Percentiles rank a stretch among this genome's conserved stretches.
Conservation (phyloP, 192 early-diverging fungal species). For the Entophlyctis luteolus region DNA sequence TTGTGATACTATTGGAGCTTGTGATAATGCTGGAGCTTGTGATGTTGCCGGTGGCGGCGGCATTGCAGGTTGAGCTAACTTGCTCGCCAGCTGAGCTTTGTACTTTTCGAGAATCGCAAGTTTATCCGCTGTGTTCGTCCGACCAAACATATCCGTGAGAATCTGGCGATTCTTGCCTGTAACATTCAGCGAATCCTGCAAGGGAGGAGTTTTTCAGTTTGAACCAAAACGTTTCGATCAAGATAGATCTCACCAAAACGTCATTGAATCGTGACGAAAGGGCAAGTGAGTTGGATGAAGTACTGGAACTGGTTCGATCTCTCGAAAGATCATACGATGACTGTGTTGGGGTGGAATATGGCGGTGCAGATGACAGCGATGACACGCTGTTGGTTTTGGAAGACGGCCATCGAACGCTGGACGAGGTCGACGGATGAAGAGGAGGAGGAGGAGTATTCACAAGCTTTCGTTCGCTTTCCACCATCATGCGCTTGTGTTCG, state of each 20-base stretch:
- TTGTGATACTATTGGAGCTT: background rate
- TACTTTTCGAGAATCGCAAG: conserved; percentile 19
- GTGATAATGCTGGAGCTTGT: background rate
- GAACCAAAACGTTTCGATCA: too few species aligned
- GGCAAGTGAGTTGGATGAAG: background rate
- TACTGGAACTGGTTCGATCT: too few species aligned
- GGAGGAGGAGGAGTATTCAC: background rate
- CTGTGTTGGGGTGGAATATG: background rate
- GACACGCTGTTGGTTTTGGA: background rate
- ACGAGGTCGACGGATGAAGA: background rate
- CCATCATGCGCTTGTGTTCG: background rate
- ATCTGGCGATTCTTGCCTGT: background rate
- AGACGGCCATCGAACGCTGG: background rate
- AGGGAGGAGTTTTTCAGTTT: too few species aligned
- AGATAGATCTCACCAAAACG: too few species aligned
- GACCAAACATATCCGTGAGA: conserved; percentile 5
- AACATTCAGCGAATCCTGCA: conserved; percentile 1
- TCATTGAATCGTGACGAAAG: too few species aligned
- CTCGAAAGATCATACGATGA: too few species aligned
- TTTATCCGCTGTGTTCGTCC: conserved; percentile 2
- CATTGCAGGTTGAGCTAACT: background rate
- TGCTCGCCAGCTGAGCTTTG: background rate
- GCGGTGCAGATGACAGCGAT: background rate
- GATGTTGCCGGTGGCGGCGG: background rate
- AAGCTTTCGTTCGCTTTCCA: background rate